Base-by-base conservation (phyloP, 768 basidiomycete genomes). In the Favolaschia claudopus region DNA sequence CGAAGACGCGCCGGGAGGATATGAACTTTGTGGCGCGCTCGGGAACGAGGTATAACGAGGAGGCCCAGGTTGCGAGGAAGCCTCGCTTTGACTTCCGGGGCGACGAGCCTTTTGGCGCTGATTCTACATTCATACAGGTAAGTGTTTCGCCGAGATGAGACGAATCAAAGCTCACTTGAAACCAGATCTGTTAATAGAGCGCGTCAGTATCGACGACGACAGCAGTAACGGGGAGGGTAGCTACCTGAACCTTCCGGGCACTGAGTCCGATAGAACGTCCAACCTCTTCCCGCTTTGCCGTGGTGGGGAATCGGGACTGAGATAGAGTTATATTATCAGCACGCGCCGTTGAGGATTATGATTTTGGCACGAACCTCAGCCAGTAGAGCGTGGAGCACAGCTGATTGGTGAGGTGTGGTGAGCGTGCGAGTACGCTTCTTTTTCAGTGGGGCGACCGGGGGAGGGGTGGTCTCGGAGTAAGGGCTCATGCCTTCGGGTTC, bases 281-380 rank as follows among this genome's bases (percentile, higher is more conserved):
- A 25, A 95, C 92, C 63, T 93, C 90, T 74, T 95, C 93, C 46
- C 93, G 85, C 84, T 91, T 87, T 10, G 90, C 87, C 3, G 93
- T 94, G 3, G 92, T 91, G 5, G 93, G 93, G 74, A 95, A 95
- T 33, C 91, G 89, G 47, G 93, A 95, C 93, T 95, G 51, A 39
- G 6, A 19, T 34, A 37, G 22, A 33, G 32, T 58, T 28, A 17
- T n/a, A n/a, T n/a, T n/a, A 45, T 34, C 7, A 64, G 62, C 50
- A 61, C 50, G 53, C 55, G 56, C 27, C 37, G 40, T 55, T 37
- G 58, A 40, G 44, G 25, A 37, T 50, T 59, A 65, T 58, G 52
- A 40, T 56, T 49, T 33, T n/a, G 55, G 22, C 31, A 60, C 73
- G 64, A 76, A 93, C 93, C 87, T 93, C 88, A 29, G 91, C 89